Evolutionary conservation across 2,329 filamentous ascomycete genomes (phyloP), one percentile per base, ranked within the genome.

Genomic region (Cordyceps tenuipes): DNA sequence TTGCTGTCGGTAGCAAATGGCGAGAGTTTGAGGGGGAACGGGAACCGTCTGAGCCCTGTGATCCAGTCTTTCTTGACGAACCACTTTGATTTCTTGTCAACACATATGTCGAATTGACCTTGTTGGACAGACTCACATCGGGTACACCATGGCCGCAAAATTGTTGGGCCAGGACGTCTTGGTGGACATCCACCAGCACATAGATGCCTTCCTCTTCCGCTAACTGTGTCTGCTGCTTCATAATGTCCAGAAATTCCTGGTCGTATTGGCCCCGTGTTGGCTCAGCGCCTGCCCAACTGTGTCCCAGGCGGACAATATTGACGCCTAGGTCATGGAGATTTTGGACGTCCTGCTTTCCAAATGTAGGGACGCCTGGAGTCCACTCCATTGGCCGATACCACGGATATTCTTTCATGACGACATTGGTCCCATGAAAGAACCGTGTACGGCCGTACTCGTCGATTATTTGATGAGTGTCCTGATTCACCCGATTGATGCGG

Each of bases 341-440:
- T 8, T 47, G 49, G 9, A 61, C 63, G 39, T 65, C 63, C 23
- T 61, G 56, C 39, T 63, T 52, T 36, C 63, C 62, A 63, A 65
- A 65, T 5, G 63, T 63, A 23, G 63, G 62, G 1, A 61, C 59
- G 4, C 63, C 62, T 0, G 63, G 63, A 43, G 56, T 44, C 63
- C 63, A 65, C 13, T 63, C 59, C 36, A 57, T 29, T 2, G 62
- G 63, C 3, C 63, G 63, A 47, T 65, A 59, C 63, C 63, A 65
- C 15, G 63, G 63, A 34, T 62, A 44, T 21, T 63, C 50, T 34
- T 65, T 65, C 63, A 65, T 65, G 46, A 65, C 63, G 21, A 65
- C 63, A 47, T 63, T 65, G 23, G 63, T 65, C 19, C 63, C 63
- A 48, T 65, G 63, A 26, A 65, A 65, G 43, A 65, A 65, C 1